Evolutionary conservation across 2,329 filamentous ascomycete genomes (phyloP), one percentile per base, ranked within the genome.

Genomic region (Sarocladium brachiariae): DNA sequence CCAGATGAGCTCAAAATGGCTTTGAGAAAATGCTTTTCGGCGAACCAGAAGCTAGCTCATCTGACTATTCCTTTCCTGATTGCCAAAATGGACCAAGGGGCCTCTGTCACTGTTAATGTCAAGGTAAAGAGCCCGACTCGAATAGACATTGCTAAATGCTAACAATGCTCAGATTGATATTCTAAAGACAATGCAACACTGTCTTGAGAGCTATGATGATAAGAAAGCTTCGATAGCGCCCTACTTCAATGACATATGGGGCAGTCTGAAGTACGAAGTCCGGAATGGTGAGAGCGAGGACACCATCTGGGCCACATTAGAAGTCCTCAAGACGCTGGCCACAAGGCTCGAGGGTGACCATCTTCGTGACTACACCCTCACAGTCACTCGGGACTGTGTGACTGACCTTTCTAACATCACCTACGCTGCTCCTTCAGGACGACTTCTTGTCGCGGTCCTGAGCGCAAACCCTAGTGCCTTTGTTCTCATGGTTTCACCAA

Each of bases 251-350:
- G 70, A 74, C 39, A 72, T 81, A 43, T 83, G 79, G 79, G 68
- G 70, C 25, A 78, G 77, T n/a, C 72, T 83, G 43, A 83, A 82
- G 59, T 82, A 80, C 53, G 79, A 83, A 55, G 79, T 82, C 11
- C 75, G 79, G 30, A 81, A 82, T 50, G 79, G 79, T 11, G 79
- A 83, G 53, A 70, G 78, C 8, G 72, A 76, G 53, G 79, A 81
- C 54, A 73, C 73, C 1, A 76, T 81, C 13, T 74, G 78, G 59
- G 73, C 73, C 2, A 81, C 78, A 1, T 63, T 82, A 14, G 73
- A 75, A 41, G 75, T 78, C 3, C 70, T 83, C 49, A 71, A 73
- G 30, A 68, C 74, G 9, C 66, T 81, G 2, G 68, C 76, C 0
- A 67, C 63, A 8, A 67, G 69, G 43, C 65, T 81, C 2, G 66